These are phyloP conservation scores for Botrytis pseudocinerea DNA, from an alignment of 2,329 filamentous ascomycete species.

Conservation along the genomic window DNA sequence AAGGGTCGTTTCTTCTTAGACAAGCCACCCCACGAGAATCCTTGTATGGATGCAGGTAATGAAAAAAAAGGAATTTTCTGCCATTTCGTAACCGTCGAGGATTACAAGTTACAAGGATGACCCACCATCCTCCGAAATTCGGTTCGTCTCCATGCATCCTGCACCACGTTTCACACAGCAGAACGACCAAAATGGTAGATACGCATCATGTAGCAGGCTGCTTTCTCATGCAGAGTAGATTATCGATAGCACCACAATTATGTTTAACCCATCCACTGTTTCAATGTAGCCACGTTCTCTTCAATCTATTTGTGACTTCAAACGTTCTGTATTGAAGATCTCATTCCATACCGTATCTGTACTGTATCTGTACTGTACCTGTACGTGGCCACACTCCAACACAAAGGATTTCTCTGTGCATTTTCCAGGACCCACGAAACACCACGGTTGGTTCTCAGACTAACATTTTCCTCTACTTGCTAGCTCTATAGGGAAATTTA, in stretches of 20 bases:
- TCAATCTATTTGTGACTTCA: constrained; percentile 13
- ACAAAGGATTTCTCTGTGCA: neutral
- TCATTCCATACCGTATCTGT: neutral
- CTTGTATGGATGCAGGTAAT: neutral
- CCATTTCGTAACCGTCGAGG: neutral
- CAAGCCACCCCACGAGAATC: constrained; percentile 3
- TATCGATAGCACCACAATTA: neutral
- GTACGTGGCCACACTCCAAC: neutral
- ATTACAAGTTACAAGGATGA: constrained; percentile 20
- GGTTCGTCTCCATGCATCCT: neutral
- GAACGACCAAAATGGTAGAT: neutral
- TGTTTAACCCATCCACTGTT: neutral
- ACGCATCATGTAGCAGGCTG: neutral
- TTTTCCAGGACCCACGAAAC: neutral
- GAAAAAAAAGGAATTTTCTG: neutral
- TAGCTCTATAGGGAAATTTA: constrained; percentile 8
- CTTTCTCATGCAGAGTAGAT: constrained; percentile 5
- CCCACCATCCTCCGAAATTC: constrained; percentile 17
- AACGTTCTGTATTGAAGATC: constrained; percentile 3
- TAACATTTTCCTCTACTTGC: neutral
- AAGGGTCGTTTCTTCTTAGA: constrained; percentile 3
- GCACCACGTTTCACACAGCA: constrained; percentile 17
- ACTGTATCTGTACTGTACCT: no score
- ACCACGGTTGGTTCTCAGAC: neutral
- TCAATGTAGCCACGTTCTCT: neutral